Evolutionary conservation across 495 filamentous ascomycete species (phyloP), one percentile per base, ranked within the genome.

Genomic region (Hypoxylon intermedium): DNA sequence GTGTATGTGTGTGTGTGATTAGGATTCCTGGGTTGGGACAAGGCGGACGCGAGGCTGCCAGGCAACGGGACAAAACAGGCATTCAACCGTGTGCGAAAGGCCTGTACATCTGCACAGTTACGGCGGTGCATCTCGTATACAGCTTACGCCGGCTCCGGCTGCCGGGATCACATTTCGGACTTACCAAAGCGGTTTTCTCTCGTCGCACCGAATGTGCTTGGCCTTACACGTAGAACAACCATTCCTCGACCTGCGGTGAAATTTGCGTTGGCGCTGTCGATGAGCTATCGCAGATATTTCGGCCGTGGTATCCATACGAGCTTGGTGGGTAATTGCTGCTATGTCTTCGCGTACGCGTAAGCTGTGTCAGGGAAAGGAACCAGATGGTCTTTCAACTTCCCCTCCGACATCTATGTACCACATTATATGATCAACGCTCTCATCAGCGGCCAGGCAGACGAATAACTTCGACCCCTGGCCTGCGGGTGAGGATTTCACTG

Each of bases 111-210:
- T 66, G 58, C 46, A 53, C 26, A 26, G 11, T n/a, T 44, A n/a
- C n/a, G 31, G 52, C 41, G 20, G 47, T 50, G 30, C 19, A 37
- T 21, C 46, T 61, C 52, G 57, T 66, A 61, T 61, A 66, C 15
- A 19, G 42, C 49, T 36, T 43, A 23, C 47, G 28, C 41, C 41
- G 51, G 45, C 36, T 7, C 6, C 31, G 43, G 19, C 43, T 16
- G 43, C 36, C 48, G 43, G 30, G 33, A 42, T 46, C 30, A 23
- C 54, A 51, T 54, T 48, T 53, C 38, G 52, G 6, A 52, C 71
- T 64, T 67, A 72, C 69, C 71, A 74, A 26, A 72, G 67, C 30
- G 69, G 69, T 53, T 46, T 70, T 46, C 62, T 64, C 62, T 74
- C 69, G 34, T 74, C 67, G 59, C 71, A 72, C 12, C 67, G 63